Evolutionary conservation across 1,139 yeast species (phyloP), one percentile per base, ranked within the genome.

Genomic region (Pichia cactophila): DNA sequence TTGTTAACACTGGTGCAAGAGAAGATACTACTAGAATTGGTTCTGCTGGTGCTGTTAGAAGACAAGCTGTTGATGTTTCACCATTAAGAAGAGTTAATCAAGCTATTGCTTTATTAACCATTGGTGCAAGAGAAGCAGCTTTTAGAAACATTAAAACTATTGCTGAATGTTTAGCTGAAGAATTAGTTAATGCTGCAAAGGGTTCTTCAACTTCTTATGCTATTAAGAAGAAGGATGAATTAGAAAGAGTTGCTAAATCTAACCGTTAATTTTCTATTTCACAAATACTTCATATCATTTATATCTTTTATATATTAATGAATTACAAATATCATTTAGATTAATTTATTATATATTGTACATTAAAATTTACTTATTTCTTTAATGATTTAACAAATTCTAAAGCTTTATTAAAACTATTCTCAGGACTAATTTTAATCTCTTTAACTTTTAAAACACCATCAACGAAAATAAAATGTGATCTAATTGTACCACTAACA

Each of bases 1-100:
- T 94, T 71, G 90, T 89, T 80, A 94, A 94, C 96, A 87, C 97
- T 66, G 99, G 99, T 77, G 95, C 98, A 77, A 89, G 98, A 83
- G 99, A 94, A 83, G 99, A 94, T 80, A 88, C 98, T 71, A 94
- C 99, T 82, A 90, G 98, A 87, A 92, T 94, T 69, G 99, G 99
- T 80, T 90, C 97, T 71, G 90, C 97, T 70, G 98, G 98, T 86
- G 87, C 98, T 71, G 99, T 95, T 69, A 92, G 98, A 86, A 89
- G 99, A 86, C 98, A 94, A 81, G 98, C 99, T 66, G 99, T 94
- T 72, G 99, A 94, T 88, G 99, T 94, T 63, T 90, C 98, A 70
- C 99, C 99, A 72, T 84, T 94, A 75, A 90, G 99, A 86, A 90
- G 99, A 83, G 97, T 94, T 68, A 92, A 94, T 96, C 97, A 92